Conservation (phyloP, 257 asterid genomes). For the Solanum etuberosum region DNA sequence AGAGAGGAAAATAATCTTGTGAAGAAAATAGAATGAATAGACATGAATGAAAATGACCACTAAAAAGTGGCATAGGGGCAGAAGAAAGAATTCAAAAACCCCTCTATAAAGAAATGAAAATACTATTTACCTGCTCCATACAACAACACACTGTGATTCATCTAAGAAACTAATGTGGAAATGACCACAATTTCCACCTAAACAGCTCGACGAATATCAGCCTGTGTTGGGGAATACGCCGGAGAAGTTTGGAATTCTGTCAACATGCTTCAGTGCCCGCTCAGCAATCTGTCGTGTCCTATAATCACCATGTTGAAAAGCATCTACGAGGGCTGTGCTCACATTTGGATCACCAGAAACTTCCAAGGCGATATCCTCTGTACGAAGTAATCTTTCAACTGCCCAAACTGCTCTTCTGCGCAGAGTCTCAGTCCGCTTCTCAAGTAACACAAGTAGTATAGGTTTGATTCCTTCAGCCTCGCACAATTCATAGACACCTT, state of each 20-base stretch:
- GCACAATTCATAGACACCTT: slow-evolving; percentile 57
- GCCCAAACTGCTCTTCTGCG: slow-evolving; percentile 84
- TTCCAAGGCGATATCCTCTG: slow-evolving; percentile 49
- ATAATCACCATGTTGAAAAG: slow-evolving; percentile 81
- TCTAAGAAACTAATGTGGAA: not conserved
- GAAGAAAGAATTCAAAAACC: not conserved
- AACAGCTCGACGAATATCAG: slow-evolving; percentile 3
- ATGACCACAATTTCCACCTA: not conserved
- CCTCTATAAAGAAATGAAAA: slow-evolving; percentile 9
- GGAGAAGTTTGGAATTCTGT: slow-evolving; percentile 82
- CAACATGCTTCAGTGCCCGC: slow-evolving; percentile 74
- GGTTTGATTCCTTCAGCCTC: slow-evolving; percentile 70
- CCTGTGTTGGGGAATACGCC: slow-evolving; percentile 58
- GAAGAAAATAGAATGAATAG: not conserved
- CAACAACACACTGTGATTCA: not conserved
- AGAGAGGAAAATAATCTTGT: not conserved
- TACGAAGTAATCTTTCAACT: slow-evolving; percentile 67
- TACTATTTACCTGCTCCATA: slow-evolving; percentile 30
- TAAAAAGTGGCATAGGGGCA: not conserved
- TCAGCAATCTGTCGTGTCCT: slow-evolving; percentile 87
- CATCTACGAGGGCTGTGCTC: slow-evolving; percentile 80
- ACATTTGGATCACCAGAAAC: slow-evolving; percentile 66
- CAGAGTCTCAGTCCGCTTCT: slow-evolving; percentile 64
- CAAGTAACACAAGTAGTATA: slow-evolving; percentile 58
- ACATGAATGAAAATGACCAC: not conserved